These are phyloP conservation scores for Crithidia acanthocephali DNA, from an alignment of 208 protist species.

Conservation along the genomic window DNA sequence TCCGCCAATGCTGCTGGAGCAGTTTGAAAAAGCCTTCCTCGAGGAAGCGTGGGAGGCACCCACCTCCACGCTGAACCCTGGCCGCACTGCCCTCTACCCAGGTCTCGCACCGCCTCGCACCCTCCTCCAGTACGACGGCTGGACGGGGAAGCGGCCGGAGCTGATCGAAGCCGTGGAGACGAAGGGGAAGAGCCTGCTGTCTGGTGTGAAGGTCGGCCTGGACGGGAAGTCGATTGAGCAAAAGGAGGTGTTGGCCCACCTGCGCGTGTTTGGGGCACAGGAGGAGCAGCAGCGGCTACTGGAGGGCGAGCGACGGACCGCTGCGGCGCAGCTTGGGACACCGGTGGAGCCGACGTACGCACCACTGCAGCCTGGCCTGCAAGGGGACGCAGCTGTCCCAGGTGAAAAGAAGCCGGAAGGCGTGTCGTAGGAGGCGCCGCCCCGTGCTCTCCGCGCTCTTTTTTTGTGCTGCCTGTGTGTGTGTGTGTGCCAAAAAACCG, in stretches of 20 bases:
- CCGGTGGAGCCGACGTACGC: constrained; percentile 16
- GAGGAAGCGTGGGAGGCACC: constrained; percentile 84
- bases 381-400: not conserved
- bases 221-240: constrained; percentile 66
- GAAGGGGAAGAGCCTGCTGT: constrained; percentile 70
- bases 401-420: not conserved
- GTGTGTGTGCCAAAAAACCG: no score
- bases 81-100: constrained; percentile 78
- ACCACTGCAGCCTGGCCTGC: constrained; percentile 50
- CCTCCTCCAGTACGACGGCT: constrained; percentile 78
- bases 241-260: constrained; percentile 60
- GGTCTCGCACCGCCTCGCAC: constrained; percentile 72
- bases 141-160: constrained; percentile 79
- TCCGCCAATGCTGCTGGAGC: constrained; percentile 52
- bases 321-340: constrained; percentile 33
- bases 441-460: not conserved
- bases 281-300: constrained; percentile 55
- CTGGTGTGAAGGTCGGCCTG: constrained; percentile 48
- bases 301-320: constrained; percentile 55
- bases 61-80: constrained; percentile 63
- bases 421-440: not conserved
- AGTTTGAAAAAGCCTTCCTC: constrained; percentile 74
- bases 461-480: no score
- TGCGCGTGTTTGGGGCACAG: constrained; percentile 69
- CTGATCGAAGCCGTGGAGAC: constrained; percentile 79